Percentiles rank a stretch among this genome's conserved stretches.
Conservation (phyloP, 257 asterid genomes). For the Ilex aquifolium region DNA sequence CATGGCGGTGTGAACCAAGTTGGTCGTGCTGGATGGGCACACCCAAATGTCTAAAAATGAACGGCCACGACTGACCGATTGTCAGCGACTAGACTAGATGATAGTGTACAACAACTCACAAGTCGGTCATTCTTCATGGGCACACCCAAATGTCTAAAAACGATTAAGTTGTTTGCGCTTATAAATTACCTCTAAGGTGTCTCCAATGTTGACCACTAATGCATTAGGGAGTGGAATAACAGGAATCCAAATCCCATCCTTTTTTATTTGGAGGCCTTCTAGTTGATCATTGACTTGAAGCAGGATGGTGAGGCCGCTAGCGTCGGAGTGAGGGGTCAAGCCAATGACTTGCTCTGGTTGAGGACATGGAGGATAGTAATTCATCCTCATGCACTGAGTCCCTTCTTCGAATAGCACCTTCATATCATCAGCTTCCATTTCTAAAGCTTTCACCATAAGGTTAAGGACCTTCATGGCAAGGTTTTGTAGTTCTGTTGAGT, state of each 20-base stretch:
- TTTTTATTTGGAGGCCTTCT: conserved; percentile 58
- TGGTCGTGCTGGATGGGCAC: too few relatives aligned
- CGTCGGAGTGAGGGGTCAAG: neutral
- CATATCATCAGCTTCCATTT: conserved; percentile 26
- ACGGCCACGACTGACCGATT: too few relatives aligned
- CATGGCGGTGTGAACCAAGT: too few relatives aligned
- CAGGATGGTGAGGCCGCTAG: conserved; percentile 44
- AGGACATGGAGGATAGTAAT: conserved; percentile 1
- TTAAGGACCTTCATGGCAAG: conserved; percentile 22
- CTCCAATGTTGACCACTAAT: conserved; percentile 62
- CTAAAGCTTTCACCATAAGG: conserved; percentile 30
- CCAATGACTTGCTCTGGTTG: neutral
- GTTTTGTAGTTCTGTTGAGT: conserved; percentile 36
- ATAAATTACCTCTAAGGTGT: conserved; percentile 37
- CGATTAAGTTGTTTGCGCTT: too few relatives aligned
- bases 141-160: too few relatives aligned
- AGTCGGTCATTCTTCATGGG: too few relatives aligned
- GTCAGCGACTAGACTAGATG: too few relatives aligned
- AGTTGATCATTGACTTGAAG: conserved; percentile 60
- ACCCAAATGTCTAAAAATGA: too few relatives aligned
- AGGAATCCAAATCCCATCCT: conserved; percentile 60
- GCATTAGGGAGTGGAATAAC: conserved; percentile 12
- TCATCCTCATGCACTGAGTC: conserved; percentile 47
- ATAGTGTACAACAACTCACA: too few relatives aligned
- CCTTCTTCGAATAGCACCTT: conserved; percentile 51